These are phyloP conservation scores for Populus pruinosa DNA, from an alignment of 345 rosid species.

Conservation along the genomic window DNA sequence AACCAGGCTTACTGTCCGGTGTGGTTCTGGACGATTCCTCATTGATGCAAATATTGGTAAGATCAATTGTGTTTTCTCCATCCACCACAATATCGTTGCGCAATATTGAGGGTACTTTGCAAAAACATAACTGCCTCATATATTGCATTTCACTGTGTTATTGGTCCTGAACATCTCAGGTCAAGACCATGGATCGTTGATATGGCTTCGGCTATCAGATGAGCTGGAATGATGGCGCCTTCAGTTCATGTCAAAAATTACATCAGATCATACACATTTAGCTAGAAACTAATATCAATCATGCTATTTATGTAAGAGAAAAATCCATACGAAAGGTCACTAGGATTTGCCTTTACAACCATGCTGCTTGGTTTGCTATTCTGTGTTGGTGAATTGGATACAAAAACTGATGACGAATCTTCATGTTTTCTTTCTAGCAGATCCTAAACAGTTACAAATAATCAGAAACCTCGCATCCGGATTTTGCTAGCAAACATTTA, in stretches of 20 bases:
- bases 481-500: background rate
- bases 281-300: background rate
- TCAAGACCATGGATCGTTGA: conserved; percentile 51
- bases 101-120: conserved; percentile 65
- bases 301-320: background rate
- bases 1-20: conserved; percentile 32
- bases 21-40: conserved; percentile 37
- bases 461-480: background rate
- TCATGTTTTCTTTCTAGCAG: conserved; percentile 17
- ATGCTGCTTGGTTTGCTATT: conserved; percentile 48
- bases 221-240: conserved; percentile 48
- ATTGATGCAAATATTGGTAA: conserved; percentile 25
- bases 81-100: conserved; percentile 41
- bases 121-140: conserved; percentile 55
- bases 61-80: conserved; percentile 22
- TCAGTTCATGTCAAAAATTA: conserved; percentile 25
- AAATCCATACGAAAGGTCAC: background rate
- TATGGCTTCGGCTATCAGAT: conserved; percentile 58
- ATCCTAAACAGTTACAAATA: conserved; percentile 9
- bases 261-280: background rate
- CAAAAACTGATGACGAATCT: conserved; percentile 19
- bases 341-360: conserved; percentile 41
- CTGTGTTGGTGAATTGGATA: conserved; percentile 18
- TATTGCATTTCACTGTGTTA: conserved; percentile 64
- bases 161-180: conserved; percentile 72